Conservation (phyloP, 176 grass and related monocot genomes). For the Metroxylon sagu region DNA sequence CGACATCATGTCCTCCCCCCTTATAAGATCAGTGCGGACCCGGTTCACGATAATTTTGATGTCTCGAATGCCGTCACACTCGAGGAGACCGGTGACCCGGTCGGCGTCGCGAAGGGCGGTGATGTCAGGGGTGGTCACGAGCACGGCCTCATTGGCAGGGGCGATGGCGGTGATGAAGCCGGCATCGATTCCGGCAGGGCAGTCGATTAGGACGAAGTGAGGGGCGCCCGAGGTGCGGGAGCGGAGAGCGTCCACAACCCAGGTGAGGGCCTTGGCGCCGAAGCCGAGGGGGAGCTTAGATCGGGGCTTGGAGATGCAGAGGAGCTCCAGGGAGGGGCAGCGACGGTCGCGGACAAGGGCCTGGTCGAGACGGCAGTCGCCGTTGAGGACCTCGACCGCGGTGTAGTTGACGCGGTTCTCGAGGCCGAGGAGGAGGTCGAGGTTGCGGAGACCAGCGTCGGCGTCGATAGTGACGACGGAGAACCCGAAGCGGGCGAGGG, state of each 20-base stretch:
- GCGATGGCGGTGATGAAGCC: slow-evolving; percentile 92
- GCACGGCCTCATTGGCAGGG: slow-evolving; percentile 71
- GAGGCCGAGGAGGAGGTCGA: slow-evolving; percentile 85
- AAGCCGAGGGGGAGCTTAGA: slow-evolving; percentile 91
- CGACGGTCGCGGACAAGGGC: slow-evolving; percentile 79
- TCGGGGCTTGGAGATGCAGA: slow-evolving; percentile 91
- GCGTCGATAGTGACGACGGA: slow-evolving; percentile 67
- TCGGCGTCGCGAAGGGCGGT: slow-evolving; percentile 81
- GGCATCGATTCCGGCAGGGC: slow-evolving; percentile 50
- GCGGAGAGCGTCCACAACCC: slow-evolving; percentile 69
- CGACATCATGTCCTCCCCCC: slow-evolving; percentile 97
- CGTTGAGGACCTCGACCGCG: slow-evolving; percentile 79
- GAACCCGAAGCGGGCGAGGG: slow-evolving; percentile 75
- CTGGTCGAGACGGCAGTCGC: slow-evolving; percentile 95
- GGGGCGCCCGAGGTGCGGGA: slow-evolving; percentile 28
- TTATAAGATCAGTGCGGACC: slow-evolving; percentile 68
- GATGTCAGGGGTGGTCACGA: slow-evolving; percentile 84
- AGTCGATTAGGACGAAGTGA: slow-evolving; percentile 28
- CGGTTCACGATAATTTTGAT: slow-evolving; percentile 89
- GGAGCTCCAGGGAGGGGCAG: slow-evolving; percentile 63
- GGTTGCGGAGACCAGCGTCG: slow-evolving; percentile 81
- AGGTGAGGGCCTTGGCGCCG: slow-evolving; percentile 88
- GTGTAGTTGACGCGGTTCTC: slow-evolving; percentile 92
- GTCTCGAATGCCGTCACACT: slow-evolving; percentile 86
- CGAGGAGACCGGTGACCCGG: slow-evolving; percentile 61